Evolutionary conservation across 164 flowering plant genomes (phyloP).

Genomic region (Magnolia sinica): DNA sequence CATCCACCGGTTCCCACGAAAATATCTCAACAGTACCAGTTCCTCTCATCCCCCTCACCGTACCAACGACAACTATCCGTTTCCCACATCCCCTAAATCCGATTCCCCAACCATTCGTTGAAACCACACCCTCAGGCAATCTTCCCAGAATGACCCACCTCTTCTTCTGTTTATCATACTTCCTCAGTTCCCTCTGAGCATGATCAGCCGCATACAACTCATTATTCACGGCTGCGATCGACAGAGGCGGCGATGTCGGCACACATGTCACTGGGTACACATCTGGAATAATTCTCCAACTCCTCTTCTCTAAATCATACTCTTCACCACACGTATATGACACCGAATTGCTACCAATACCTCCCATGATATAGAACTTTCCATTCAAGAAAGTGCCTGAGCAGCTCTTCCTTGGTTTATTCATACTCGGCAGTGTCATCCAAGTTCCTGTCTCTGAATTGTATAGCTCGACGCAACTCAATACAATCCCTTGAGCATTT

Average conservation of each 20-base stretch:
- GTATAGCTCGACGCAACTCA: constrained; percentile 75
- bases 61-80: constrained; percentile 78
- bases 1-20: constrained; percentile 69
- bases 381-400: constrained; percentile 86
- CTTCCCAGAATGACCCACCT: constrained; percentile 68
- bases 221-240: constrained; percentile 80
- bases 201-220: constrained; percentile 87
- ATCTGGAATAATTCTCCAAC: constrained; percentile 74
- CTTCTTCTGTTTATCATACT: constrained; percentile 50
- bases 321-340: constrained; percentile 80
- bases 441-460: constrained; percentile 72
- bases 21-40: constrained; percentile 65
- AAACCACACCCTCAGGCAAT: constrained; percentile 77
- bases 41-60: constrained; percentile 51
- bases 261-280: constrained; percentile 65
- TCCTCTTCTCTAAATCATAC: constrained; percentile 57
- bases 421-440: constrained; percentile 65
- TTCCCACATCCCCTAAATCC: constrained; percentile 94
- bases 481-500: constrained; percentile 54
- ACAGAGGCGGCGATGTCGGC: constrained; percentile 69
- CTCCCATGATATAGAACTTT: constrained; percentile 90
- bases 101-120: constrained; percentile 93
- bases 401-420: constrained; percentile 81
- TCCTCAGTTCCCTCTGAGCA: constrained; percentile 67
- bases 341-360: constrained; percentile 45